A percentile compares a stretch with the other conserved stretches of the same genome.
Conservation (phyloP, 2,329 filamentous ascomycete genomes). For the Phoma sp. region DNA sequence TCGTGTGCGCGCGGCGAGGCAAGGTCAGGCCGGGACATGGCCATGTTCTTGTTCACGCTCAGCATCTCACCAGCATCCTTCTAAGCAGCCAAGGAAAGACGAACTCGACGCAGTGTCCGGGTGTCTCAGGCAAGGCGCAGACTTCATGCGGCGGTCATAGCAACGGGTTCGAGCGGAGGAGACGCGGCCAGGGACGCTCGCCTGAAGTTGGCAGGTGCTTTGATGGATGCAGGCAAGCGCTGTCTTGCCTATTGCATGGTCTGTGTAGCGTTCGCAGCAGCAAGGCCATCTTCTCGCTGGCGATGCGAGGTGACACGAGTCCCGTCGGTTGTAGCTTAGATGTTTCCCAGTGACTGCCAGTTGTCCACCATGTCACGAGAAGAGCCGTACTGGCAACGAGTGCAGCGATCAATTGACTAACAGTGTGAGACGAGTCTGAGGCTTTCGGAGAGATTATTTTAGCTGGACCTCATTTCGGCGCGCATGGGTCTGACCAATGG, state of each 20-base stretch:
- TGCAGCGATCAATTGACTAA: constrained; percentile 2
- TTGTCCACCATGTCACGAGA: constrained; percentile 8
- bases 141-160: constrained; percentile 8
- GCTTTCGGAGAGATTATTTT: constrained; percentile 35
- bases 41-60: no score
- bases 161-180: neutral
- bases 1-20: neutral
- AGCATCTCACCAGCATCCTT: neutral
- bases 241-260: constrained; percentile 13
- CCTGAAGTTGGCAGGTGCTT: constrained; percentile 11
- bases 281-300: constrained; percentile 19
- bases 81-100: neutral
- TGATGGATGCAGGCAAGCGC: constrained; percentile 13
- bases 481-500: constrained; percentile 35
- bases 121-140: constrained; percentile 5
- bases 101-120: neutral
- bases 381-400: constrained; percentile 16
- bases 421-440: constrained; percentile 23
- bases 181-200: neutral
- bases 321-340: neutral
- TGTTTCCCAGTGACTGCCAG: constrained; percentile 1
- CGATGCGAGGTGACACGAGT: constrained; percentile 14
- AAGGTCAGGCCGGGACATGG: constrained; percentile 6
- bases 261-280: constrained; percentile 18
- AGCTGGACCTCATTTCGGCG: constrained; percentile 39